Evolutionary conservation across 2,329 filamentous ascomycete species (phyloP).

Genomic region (Coniosporium tulheliwenetii): DNA sequence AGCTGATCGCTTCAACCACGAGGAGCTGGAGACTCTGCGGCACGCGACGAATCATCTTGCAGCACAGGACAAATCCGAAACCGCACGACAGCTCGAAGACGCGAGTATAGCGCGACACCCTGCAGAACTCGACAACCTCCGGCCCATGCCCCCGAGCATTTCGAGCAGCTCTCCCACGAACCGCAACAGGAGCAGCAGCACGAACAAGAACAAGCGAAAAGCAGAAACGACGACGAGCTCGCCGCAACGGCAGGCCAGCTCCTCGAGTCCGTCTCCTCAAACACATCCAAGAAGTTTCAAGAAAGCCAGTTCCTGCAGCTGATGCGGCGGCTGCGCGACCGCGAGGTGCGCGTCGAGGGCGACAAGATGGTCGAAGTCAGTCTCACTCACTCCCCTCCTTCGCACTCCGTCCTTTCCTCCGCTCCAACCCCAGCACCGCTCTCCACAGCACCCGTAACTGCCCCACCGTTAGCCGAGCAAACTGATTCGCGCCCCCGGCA

Average conservation of each 20-base stretch:
- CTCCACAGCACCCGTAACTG: neutral
- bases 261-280: conserved; percentile 50
- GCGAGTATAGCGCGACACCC: neutral
- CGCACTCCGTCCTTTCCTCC: neutral
- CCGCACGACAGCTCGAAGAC: neutral
- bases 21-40: neutral
- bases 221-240: conserved; percentile 45
- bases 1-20: neutral
- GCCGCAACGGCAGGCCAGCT: conserved; percentile 57
- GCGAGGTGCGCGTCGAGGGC: conserved; percentile 56
- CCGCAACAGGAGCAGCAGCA: conserved; percentile 1
- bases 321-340: conserved; percentile 60
- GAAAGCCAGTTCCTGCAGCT: conserved; percentile 62
- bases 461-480: neutral
- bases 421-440: neutral
- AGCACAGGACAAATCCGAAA: conserved; percentile 1
- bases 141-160: conserved; percentile 1
- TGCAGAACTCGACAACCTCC: neutral
- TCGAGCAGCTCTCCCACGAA: conserved; percentile 11
- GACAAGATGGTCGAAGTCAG: conserved; percentile 47
- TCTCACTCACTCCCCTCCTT: conserved; percentile 7
- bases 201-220: conserved; percentile 1
- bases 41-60: conserved; percentile 2
- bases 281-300: conserved; percentile 59
- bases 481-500: conserved; percentile 5